phyloP scores from a whole-genome alignment of 1,284 basidiomycete genomes.

The Termitomyces sp. region DNA sequence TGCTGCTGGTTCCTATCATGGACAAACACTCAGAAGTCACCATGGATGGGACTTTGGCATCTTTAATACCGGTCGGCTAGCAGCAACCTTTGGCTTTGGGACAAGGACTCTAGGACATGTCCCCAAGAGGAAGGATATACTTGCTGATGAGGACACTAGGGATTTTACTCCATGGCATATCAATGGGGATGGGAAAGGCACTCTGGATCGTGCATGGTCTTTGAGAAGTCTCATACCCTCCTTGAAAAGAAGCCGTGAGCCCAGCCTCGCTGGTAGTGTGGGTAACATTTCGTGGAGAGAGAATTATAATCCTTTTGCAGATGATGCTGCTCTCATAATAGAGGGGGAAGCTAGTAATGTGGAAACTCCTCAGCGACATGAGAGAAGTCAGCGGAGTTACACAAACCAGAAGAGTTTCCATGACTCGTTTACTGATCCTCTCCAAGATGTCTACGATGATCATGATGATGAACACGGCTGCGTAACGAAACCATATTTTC shows the following conservation, averaged over 20 bases:
- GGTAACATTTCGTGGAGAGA: constrained; percentile 36
- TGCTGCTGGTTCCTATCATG: constrained; percentile 5
- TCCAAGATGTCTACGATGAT: constrained; percentile 25
- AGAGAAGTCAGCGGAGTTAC: constrained; percentile 36
- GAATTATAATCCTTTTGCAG: constrained; percentile 49
- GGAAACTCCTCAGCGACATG: constrained; percentile 27
- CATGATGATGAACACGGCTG: constrained; percentile 19
- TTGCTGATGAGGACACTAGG: constrained; percentile 68
- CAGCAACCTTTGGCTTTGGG: constrained; percentile 21
- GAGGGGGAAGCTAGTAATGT: constrained; percentile 28
- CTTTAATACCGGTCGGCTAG: constrained; percentile 12
- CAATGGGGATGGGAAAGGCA: constrained; percentile 28
- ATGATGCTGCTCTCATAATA: constrained; percentile 34
- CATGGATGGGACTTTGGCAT: constrained; percentile 14
- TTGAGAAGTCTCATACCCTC: constrained; percentile 47
- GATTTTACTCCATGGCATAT: constrained; percentile 41
- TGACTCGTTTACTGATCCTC: constrained; percentile 54
- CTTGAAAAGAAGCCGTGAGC: constrained; percentile 31
- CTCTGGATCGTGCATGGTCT: constrained; percentile 46
- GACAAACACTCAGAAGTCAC: not conserved
- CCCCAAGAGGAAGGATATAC: constrained; percentile 56
- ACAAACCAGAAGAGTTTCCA: constrained; percentile 36
- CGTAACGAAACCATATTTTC: constrained; percentile 11
- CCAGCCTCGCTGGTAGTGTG: constrained; percentile 27
- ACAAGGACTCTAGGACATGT: constrained; percentile 21